Evolutionary conservation across 2,329 filamentous ascomycete genomes (phyloP), one percentile per base, ranked within the genome.

Genomic region (Onygenales sp.): DNA sequence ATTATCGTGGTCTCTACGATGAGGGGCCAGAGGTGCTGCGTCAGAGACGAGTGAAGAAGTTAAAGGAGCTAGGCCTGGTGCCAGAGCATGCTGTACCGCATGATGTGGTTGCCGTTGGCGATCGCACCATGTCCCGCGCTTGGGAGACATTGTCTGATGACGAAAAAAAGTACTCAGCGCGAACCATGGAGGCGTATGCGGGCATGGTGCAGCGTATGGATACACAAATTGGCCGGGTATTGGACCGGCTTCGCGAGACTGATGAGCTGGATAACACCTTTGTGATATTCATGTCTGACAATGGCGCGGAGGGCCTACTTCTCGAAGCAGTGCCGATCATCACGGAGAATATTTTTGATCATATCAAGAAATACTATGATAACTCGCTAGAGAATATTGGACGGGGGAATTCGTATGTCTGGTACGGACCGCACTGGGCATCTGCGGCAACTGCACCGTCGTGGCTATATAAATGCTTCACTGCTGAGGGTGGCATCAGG

Each of bases 131-230:
- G 53, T 80, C 78, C 7, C 74, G 70, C 42, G 60, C 61, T 14
- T 71, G 68, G 69, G 62, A 64, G 10, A 63, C 68, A 21, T 65
- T 68, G 43, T 66, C 63, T 0, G 53, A 62, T 0, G 66, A 71
- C 3, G 70, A 74, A 56, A 67, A 72, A 58, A 66, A 67, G 43
- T 65, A 68, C 17, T 74, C 72, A 0, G 63, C 65, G 65, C 59
- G 74, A 69, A 75, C 78, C 0, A 83, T 83, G 81, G 81, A 84
- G 59, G 75, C 79, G 3, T 85, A 79, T 54, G 81, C 82, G 0
- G 82, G 72, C 10, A 85, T 85, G 79, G 81, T 84, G 2, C 80
- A 84, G 53, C 72, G 72, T 50, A 83, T 84, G 51, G 82, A 85
- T 59, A 63, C 64, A 54, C 81, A 83, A 54, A 75, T 85, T 14